These are phyloP conservation scores for Cajanus cajan DNA, from an alignment of 306 rosid species.

Conservation along the genomic window DNA sequence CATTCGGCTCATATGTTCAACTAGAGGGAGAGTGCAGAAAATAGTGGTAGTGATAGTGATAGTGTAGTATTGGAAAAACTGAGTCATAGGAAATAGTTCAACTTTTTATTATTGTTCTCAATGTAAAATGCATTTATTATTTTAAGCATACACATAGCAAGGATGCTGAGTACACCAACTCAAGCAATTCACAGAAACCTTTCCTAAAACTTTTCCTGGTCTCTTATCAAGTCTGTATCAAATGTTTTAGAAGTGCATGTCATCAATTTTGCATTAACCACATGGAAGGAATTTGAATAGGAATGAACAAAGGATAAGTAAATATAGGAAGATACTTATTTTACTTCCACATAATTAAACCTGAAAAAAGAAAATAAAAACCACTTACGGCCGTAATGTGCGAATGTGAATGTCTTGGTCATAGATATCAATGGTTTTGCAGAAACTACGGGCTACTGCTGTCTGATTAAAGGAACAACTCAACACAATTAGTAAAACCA, in stretches of 20 bases:
- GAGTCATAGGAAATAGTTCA: not conserved
- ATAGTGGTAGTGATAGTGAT: not conserved
- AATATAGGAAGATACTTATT: not conserved
- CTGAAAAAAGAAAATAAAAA: slow-evolving; percentile 2
- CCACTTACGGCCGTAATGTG: slow-evolving; percentile 71
- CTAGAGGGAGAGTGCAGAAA: not conserved
- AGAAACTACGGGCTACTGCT: slow-evolving; percentile 78
- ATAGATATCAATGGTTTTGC: slow-evolving; percentile 75
- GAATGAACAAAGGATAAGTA: not conserved
- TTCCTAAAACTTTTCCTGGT: not conserved
- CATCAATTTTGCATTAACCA: slow-evolving; percentile 4
- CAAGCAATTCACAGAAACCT: not conserved
- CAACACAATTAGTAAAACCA: slow-evolving; percentile 15
- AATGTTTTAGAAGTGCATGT: slow-evolving; percentile 6
- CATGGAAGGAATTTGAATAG: slow-evolving; percentile 18
- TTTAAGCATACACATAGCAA: not conserved
- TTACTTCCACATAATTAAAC: not conserved
- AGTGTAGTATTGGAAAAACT: not conserved
- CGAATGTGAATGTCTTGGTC: slow-evolving; percentile 87
- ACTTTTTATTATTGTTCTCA: not conserved
- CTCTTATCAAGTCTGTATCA: not conserved
- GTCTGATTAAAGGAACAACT: slow-evolving; percentile 51
- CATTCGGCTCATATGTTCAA: not conserved
- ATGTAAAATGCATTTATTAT: not conserved
- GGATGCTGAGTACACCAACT: not conserved